A percentile compares a stretch with the other conserved stretches of the same genome.
These are phyloP conservation scores for Leccinum longicurvipes DNA, from an alignment of 768 basidiomycete genomes.

Conservation along the genomic window DNA sequence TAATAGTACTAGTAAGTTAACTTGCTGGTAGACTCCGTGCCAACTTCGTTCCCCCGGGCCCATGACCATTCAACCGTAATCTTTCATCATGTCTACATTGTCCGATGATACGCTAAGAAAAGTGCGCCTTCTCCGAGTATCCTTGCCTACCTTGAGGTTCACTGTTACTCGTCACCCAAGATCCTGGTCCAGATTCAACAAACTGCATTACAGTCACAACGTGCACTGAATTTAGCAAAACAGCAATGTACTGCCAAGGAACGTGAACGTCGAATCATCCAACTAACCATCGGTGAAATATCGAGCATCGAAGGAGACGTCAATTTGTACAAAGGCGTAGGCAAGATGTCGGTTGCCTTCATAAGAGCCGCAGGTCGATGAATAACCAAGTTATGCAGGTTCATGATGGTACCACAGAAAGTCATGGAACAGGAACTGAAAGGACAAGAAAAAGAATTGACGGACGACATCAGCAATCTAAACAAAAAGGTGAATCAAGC, in stretches of 20 bases:
- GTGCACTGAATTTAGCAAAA: slow-evolving; percentile 64
- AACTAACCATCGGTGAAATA: slow-evolving; percentile 86
- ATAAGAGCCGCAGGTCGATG: not conserved
- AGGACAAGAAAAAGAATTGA: slow-evolving; percentile 73
- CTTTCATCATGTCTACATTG: slow-evolving; percentile 46
- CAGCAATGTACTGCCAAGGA: slow-evolving; percentile 83
- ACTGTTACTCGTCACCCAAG: slow-evolving; percentile 39
- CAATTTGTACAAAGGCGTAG: slow-evolving; percentile 90
- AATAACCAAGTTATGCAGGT: slow-evolving; percentile 49
- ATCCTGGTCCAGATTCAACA: slow-evolving; percentile 92
- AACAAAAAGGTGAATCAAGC: slow-evolving; percentile 72
- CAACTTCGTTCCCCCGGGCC: too few relatives aligned
- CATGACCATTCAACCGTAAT: slow-evolving; percentile 15
- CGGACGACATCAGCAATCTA: slow-evolving; percentile 77
- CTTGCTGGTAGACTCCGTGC: not conserved
- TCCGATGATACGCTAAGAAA: slow-evolving; percentile 82
- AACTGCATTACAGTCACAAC: slow-evolving; percentile 83
- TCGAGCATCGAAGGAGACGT: slow-evolving; percentile 64
- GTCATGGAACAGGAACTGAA: slow-evolving; percentile 77
- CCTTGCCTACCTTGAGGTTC: slow-evolving; percentile 11
- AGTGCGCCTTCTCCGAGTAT: slow-evolving; percentile 37
- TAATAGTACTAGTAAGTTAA: not conserved
- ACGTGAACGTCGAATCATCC: slow-evolving; percentile 83
- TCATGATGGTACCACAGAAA: slow-evolving; percentile 79
- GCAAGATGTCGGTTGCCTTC: slow-evolving; percentile 70